Percentiles rank a stretch among this genome's conserved stretches.
Evolutionary conservation across 177 flowering plant genomes (phyloP).

Genomic region (Vitis hybrid): DNA sequence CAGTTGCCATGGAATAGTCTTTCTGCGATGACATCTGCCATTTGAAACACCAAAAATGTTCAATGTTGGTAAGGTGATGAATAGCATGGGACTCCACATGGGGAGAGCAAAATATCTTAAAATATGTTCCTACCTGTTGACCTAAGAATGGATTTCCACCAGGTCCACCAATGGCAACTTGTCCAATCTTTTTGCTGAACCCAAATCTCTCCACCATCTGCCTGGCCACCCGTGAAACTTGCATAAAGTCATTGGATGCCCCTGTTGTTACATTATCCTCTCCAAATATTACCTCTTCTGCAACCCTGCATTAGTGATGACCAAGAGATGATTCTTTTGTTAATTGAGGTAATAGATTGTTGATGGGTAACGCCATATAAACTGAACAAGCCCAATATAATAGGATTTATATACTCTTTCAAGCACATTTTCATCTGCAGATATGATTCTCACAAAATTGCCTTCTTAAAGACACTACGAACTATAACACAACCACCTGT

Average conservation of each 20-base stretch:
- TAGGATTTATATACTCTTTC: background rate
- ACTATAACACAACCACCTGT: too few species aligned
- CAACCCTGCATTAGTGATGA: slow-evolving; percentile 55
- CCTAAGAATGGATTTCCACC: slow-evolving; percentile 98
- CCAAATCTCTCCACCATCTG: slow-evolving; percentile 99
- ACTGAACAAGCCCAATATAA: background rate
- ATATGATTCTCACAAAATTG: too few species aligned
- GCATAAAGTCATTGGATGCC: slow-evolving; percentile 97
- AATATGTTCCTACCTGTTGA: slow-evolving; percentile 55
- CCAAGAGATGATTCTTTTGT: too few species aligned
- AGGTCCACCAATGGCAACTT: slow-evolving; percentile 87
- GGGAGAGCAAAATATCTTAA: too few species aligned
- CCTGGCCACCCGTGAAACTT: slow-evolving; percentile 90
- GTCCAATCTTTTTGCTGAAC: slow-evolving; percentile 97
- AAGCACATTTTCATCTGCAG: background rate
- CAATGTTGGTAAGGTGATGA: too few species aligned
- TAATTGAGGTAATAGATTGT: too few species aligned
- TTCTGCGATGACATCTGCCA: slow-evolving; percentile 92
- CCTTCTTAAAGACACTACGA: too few species aligned
- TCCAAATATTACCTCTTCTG: slow-evolving; percentile 94
- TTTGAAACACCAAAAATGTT: background rate
- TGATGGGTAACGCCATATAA: too few species aligned
- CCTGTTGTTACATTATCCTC: slow-evolving; percentile 89
- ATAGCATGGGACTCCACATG: too few species aligned
- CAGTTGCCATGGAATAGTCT: slow-evolving; percentile 98